These are phyloP conservation scores for Porphyrellus cyaneotinctus DNA, from an alignment of 768 basidiomycete species.

Conservation along the genomic window DNA sequence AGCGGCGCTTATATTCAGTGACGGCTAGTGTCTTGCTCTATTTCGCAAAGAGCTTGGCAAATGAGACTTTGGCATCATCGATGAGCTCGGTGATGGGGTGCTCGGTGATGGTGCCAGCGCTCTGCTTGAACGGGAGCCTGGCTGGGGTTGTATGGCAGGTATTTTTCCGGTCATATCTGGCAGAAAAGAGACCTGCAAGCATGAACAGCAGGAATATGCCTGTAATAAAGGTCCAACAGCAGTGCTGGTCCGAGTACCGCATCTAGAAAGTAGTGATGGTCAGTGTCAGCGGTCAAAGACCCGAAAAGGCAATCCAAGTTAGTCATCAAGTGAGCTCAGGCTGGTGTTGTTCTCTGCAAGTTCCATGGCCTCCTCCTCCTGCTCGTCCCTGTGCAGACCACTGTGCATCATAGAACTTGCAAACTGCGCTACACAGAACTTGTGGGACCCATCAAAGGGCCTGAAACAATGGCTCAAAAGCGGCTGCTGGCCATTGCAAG, in stretches of 20 bases:
- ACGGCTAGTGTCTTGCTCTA: slow-evolving; percentile 90
- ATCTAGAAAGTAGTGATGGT: slow-evolving; percentile 15
- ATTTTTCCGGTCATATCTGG: slow-evolving; percentile 24
- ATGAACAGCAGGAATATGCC: slow-evolving; percentile 46
- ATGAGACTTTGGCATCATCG: slow-evolving; percentile 75
- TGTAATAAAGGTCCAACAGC: slow-evolving; percentile 40
- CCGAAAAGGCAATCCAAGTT: slow-evolving; percentile 21
- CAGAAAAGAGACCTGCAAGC: slow-evolving; percentile 46
- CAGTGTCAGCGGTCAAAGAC: slow-evolving; percentile 7
- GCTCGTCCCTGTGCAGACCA: slow-evolving; percentile 37
- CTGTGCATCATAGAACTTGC: slow-evolving; percentile 65
- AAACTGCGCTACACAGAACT: slow-evolving; percentile 49
- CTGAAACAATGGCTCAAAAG: slow-evolving; percentile 65
- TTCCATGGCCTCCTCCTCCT: slow-evolving; percentile 16
- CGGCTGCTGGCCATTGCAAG: slow-evolving; percentile 59
- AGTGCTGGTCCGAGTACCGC: slow-evolving; percentile 15
- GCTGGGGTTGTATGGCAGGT: not conserved
- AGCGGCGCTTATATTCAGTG: slow-evolving; percentile 74
- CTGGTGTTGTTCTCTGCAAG: slow-evolving; percentile 10
- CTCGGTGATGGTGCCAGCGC: slow-evolving; percentile 11
- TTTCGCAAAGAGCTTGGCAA: slow-evolving; percentile 55
- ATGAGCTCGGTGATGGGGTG: slow-evolving; percentile 90
- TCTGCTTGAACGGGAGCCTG: slow-evolving; percentile 18
- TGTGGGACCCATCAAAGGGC: slow-evolving; percentile 54
- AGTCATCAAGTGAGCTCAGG: slow-evolving; percentile 8